A percentile compares a stretch with the other conserved stretches of the same genome.
Conservation (phyloP, 345 rosid genomes). For the Lagerstroemia speciosa region DNA sequence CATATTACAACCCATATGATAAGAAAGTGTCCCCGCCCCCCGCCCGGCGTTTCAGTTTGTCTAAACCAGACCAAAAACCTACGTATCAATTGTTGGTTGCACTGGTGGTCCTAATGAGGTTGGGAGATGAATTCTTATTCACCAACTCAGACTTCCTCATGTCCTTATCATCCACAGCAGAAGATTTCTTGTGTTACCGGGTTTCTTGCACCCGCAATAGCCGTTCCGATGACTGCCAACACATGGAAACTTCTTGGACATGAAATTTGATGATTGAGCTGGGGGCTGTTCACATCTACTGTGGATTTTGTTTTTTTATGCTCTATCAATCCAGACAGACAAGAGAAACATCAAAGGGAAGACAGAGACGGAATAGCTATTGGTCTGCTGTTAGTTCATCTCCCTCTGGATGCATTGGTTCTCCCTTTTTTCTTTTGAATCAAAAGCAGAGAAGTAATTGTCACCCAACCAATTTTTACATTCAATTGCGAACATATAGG, state of each 20-base stretch:
- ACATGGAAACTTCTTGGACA: neutral
- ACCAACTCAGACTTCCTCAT: neutral
- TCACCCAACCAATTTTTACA: no score
- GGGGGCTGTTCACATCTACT: neutral
- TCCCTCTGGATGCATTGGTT: no score
- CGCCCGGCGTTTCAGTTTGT: no score
- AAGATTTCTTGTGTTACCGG: neutral
- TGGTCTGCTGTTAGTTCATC: no score
- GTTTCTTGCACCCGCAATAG: neutral
- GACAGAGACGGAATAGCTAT: no score
- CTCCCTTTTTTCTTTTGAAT: no score
- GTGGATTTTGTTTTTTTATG: no score
- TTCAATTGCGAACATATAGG: no score
- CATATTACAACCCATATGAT: no score
- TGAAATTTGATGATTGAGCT: neutral
- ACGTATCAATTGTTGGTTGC: neutral
- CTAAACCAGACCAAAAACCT: neutral
- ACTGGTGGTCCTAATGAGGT: neutral
- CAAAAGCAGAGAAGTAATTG: no score
- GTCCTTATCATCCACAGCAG: neutral
- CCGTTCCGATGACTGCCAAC: neutral
- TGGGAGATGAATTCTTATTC: neutral
- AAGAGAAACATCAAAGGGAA: neutral
- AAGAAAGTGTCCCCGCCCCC: no score
- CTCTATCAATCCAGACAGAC: neutral